Evolutionary conservation across 2,329 filamentous ascomycete genomes (phyloP).

Genomic region (Juglanconis sp.): DNA sequence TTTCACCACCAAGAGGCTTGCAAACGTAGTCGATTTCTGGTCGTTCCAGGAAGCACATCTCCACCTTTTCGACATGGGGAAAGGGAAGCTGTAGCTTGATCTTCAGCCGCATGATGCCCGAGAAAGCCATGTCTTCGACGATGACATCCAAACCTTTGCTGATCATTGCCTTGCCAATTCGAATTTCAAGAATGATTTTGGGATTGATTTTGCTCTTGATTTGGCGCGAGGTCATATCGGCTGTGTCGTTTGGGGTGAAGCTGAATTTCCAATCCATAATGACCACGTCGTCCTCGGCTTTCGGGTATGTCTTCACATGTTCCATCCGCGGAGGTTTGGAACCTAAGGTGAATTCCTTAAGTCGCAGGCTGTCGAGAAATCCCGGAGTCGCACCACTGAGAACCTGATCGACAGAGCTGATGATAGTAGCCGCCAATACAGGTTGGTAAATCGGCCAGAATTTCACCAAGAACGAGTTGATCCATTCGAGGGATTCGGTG

Average conservation of each 20-base stretch:
- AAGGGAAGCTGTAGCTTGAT: conserved; percentile 96
- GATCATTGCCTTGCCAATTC: conserved; percentile 92
- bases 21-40: conserved; percentile 95
- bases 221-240: conserved; percentile 86
- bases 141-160: conserved; percentile 97
- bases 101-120: conserved; percentile 93
- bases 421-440: conserved; percentile 85
- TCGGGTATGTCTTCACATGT: conserved; percentile 97
- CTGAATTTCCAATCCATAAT: conserved; percentile 99
- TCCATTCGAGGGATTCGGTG: conserved; percentile 93
- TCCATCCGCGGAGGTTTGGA: conserved; percentile 95
- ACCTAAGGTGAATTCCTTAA: conserved; percentile 91
- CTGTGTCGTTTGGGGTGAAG: conserved; percentile 92
- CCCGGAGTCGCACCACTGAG: conserved; percentile 86
- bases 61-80: conserved; percentile 89
- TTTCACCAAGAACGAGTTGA: conserved; percentile 96
- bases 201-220: conserved; percentile 95
- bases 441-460: conserved; percentile 99
- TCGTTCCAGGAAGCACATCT: conserved; percentile 89
- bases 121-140: conserved; percentile 96
- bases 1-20: conserved; percentile 94
- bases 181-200: conserved; percentile 91
- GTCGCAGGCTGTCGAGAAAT: conserved; percentile 88
- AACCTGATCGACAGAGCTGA: conserved; percentile 93
- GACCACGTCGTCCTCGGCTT: conserved; percentile 89